Percentiles rank a stretch among this genome's conserved stretches.
Evolutionary conservation across 2,329 filamentous ascomycete genomes (phyloP).

Genomic region (Aspergillus brunneoviolaceus): DNA sequence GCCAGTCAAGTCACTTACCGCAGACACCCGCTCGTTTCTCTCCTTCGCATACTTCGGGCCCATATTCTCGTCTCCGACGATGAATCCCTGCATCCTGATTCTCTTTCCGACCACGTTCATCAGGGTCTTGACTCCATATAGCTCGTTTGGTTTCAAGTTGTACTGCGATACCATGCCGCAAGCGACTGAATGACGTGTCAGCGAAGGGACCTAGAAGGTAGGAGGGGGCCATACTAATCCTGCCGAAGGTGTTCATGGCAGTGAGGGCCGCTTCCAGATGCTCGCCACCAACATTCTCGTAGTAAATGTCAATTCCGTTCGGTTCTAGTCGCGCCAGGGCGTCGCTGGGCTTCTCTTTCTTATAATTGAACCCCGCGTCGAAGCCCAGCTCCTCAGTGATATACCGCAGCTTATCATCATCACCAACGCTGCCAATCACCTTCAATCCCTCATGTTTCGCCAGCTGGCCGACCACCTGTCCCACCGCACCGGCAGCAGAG

Average conservation of each 20-base stretch:
- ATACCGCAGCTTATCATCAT: constrained; percentile 75
- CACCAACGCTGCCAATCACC: constrained; percentile 78
- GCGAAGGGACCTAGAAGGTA: background rate
- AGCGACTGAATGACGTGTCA: constrained; percentile 54
- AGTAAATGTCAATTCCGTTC: constrained; percentile 78
- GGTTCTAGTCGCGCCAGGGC: constrained; percentile 71
- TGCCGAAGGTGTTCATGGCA: constrained; percentile 62
- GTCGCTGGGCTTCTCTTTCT: constrained; percentile 69
- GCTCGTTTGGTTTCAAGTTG: constrained; percentile 57
- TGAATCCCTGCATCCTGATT: constrained; percentile 69
- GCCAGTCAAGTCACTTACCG: background rate
- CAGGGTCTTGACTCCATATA: constrained; percentile 67
- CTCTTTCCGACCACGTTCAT: constrained; percentile 64
- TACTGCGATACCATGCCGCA: constrained; percentile 75
- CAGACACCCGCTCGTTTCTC: constrained; percentile 67
- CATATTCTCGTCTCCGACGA: constrained; percentile 67
- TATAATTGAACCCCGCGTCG: constrained; percentile 81
- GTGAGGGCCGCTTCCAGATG: constrained; percentile 67
- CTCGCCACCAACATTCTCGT: constrained; percentile 76
- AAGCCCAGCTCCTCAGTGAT: constrained; percentile 69
- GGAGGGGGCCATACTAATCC: background rate
- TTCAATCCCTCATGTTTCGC: constrained; percentile 76
- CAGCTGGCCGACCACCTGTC: constrained; percentile 80
- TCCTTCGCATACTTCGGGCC: constrained; percentile 66
- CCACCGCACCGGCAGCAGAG: constrained; percentile 76